Conservation (phyloP, 441 rosid species). For the Gossypium davidsonii region DNA sequence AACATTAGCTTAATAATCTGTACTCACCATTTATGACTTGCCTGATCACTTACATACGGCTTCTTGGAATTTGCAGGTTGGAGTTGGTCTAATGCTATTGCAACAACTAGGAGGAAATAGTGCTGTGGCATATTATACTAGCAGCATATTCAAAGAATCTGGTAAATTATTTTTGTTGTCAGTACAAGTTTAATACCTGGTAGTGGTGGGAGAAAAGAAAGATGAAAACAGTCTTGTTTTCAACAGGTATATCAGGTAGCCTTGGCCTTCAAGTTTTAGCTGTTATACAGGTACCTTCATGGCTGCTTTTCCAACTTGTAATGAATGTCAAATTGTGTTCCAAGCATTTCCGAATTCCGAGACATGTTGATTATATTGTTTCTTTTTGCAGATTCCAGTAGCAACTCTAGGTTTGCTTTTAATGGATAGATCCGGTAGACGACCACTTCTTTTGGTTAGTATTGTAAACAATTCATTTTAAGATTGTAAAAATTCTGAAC, state of each 20-base stretch:
- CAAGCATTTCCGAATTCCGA: background rate
- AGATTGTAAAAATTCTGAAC: background rate
- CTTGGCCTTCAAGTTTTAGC: slow-evolving; percentile 32
- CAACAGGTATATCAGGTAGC: slow-evolving; percentile 34
- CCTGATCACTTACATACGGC: background rate
- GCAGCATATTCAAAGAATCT: slow-evolving; percentile 28
- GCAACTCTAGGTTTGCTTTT: slow-evolving; percentile 27
- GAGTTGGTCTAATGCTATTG: slow-evolving; percentile 57
- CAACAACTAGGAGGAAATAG: slow-evolving; percentile 55
- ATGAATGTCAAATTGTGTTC: background rate
- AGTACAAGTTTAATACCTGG: background rate
- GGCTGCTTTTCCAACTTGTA: background rate
- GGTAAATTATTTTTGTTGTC: slow-evolving; percentile 25
- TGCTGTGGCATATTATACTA: slow-evolving; percentile 40
- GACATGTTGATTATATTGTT: background rate
- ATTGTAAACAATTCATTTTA: background rate
- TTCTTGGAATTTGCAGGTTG: slow-evolving; percentile 35
- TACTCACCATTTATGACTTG: background rate
- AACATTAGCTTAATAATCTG: background rate
- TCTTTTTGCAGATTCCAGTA: slow-evolving; percentile 39
- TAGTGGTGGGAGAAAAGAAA: background rate
- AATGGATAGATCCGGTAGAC: slow-evolving; percentile 50
- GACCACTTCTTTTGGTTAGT: slow-evolving; percentile 46
- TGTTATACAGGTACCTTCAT: slow-evolving; percentile 29
- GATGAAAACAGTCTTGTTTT: background rate